These are phyloP conservation scores for Ustilago hordei DNA, from an alignment of 1,284 basidiomycete genomes.

Conservation along the genomic window DNA sequence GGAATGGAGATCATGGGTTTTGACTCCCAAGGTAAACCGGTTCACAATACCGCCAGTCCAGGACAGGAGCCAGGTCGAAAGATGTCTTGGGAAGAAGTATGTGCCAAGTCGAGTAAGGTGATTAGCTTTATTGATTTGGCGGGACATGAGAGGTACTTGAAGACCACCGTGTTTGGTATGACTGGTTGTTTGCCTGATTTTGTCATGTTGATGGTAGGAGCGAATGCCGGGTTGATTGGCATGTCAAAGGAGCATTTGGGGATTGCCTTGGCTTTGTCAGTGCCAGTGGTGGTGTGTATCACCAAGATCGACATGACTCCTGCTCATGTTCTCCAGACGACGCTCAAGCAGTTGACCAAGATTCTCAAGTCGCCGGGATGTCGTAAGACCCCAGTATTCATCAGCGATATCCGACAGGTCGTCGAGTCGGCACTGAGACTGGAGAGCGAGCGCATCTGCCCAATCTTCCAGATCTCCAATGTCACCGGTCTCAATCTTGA, in stretches of 20 bases:
- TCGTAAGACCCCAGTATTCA: conserved; percentile 67
- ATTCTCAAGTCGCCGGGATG: conserved; percentile 94
- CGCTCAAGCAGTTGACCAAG: conserved; percentile 90
- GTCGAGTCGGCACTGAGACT: conserved; percentile 62
- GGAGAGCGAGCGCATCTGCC: conserved; percentile 77
- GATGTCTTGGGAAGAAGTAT: conserved; percentile 90
- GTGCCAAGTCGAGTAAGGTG: conserved; percentile 87
- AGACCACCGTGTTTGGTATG: conserved; percentile 94
- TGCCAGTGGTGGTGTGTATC: conserved; percentile 92
- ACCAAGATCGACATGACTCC: conserved; percentile 99
- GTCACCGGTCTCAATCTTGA: conserved; percentile 93
- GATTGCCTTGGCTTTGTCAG: conserved; percentile 90
- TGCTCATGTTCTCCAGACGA: conserved; percentile 86
- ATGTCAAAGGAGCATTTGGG: conserved; percentile 96
- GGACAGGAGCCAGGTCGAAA: conserved; percentile 51
- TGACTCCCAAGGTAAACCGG: conserved; percentile 55
- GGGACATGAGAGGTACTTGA: conserved; percentile 71
- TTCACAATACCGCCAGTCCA: conserved; percentile 45
- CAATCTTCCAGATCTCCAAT: conserved; percentile 93
- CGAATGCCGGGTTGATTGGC: conserved; percentile 91
- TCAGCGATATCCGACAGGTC: conserved; percentile 53
- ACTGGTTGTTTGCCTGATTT: conserved; percentile 95
- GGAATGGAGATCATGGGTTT: conserved; percentile 85
- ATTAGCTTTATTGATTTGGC: conserved; percentile 82
- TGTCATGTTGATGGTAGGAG: conserved; percentile 94